Percentiles rank a stretch among this genome's conserved stretches.
Evolutionary conservation across 805 yeast species (phyloP).

Genomic region (Candida parachauliodes): DNA sequence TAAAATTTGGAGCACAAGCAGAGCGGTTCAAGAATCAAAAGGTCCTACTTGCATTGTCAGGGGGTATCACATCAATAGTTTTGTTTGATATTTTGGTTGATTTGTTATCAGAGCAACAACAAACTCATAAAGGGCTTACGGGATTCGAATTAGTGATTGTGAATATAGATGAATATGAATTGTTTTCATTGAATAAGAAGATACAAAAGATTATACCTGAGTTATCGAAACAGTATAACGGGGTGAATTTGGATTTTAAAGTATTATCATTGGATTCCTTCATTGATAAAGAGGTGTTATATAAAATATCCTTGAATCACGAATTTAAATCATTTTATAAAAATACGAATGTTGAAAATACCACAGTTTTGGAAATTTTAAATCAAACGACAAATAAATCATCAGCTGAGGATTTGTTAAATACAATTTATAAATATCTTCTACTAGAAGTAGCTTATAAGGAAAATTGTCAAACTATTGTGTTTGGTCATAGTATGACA

Average conservation of each 20-base stretch:
- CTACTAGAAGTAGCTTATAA: slow-evolving; percentile 44
- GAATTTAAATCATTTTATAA: slow-evolving; percentile 20
- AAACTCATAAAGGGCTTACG: slow-evolving; percentile 57
- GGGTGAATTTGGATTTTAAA: slow-evolving; percentile 31
- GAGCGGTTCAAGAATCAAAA: slow-evolving; percentile 33
- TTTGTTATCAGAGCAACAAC: slow-evolving; percentile 57
- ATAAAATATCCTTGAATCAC: slow-evolving; percentile 28
- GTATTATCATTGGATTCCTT: slow-evolving; percentile 41
- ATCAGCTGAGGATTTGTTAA: slow-evolving; percentile 59
- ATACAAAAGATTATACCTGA: slow-evolving; percentile 15
- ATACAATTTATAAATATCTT: slow-evolving; percentile 45
- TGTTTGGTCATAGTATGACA: slow-evolving; percentile 81
- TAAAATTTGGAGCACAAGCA: slow-evolving; percentile 50
- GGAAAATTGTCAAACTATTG: slow-evolving; percentile 48
- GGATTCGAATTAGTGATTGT: slow-evolving; percentile 64
- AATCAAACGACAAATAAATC: slow-evolving; percentile 49
- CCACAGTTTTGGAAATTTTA: slow-evolving; percentile 31
- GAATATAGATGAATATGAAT: slow-evolving; percentile 39
- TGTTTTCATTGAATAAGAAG: slow-evolving; percentile 14
- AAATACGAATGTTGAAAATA: slow-evolving; percentile 9
- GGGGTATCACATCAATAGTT: slow-evolving; percentile 66
- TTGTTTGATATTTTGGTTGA: slow-evolving; percentile 64
- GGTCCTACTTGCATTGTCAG: slow-evolving; percentile 59
- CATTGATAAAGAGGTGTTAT: slow-evolving; percentile 25
- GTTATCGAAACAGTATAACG: slow-evolving; percentile 16